Percentiles rank a stretch among this genome's conserved stretches.
Evolutionary conservation across 768 basidiomycete genomes (phyloP).

Genomic region (Tricholoma bakamatsutake): DNA sequence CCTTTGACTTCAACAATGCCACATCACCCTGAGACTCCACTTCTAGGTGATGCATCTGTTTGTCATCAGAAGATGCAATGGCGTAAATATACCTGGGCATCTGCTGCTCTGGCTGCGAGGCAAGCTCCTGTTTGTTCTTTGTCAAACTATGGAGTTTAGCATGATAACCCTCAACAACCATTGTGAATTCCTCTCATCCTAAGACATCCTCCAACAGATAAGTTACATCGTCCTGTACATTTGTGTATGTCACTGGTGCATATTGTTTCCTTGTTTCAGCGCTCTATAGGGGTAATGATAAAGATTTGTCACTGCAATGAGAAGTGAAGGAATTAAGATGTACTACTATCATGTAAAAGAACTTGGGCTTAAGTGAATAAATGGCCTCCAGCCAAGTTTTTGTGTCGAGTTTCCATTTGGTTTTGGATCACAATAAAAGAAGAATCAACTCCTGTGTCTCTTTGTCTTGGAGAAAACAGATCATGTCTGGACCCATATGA

Average conservation of each 20-base stretch:
- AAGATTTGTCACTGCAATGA: background rate
- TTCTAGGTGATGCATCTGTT: constrained; percentile 2
- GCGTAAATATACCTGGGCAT: background rate
- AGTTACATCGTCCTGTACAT: constrained; percentile 6
- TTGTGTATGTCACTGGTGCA: constrained; percentile 5
- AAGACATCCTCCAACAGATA: constrained; percentile 3
- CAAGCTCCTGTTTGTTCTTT: background rate
- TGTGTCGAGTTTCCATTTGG: constrained; percentile 2
- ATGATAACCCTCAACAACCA: constrained; percentile 7
- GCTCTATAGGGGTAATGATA: constrained; percentile 7
- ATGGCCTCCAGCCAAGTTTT: constrained; percentile 5
- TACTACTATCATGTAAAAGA: constrained; percentile 5
- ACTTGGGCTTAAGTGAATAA: constrained; percentile 6
- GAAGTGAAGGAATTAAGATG: background rate
- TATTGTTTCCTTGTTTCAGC: constrained; percentile 4
- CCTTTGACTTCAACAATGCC: constrained; percentile 7
- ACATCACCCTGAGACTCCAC: constrained; percentile 5
- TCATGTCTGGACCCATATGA: constrained; percentile 13
- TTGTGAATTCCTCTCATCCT: constrained; percentile 6
- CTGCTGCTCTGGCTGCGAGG: background rate
- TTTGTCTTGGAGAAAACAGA: too few relatives aligned
- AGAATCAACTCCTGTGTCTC: constrained; percentile 13
- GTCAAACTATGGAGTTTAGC: constrained; percentile 9
- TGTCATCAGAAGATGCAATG: constrained; percentile 5
- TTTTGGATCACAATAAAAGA: constrained; percentile 7